These are phyloP conservation scores for Cystobasidium slooffiae DNA, from an alignment of 1,284 basidiomycete genomes.

Conservation along the genomic window DNA sequence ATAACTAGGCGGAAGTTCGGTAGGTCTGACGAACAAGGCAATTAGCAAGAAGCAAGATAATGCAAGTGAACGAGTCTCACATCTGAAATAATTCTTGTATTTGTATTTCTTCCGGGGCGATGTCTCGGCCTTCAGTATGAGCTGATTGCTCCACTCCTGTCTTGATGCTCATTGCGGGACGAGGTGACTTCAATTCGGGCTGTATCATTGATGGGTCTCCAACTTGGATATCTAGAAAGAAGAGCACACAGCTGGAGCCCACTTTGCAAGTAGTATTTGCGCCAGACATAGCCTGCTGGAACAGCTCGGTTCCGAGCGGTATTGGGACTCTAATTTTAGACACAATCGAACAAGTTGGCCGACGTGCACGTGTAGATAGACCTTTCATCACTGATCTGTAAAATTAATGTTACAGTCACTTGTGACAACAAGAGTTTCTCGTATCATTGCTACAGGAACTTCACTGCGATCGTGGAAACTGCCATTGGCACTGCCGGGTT, in stretches of 20 bases:
- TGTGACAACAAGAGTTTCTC: not conserved
- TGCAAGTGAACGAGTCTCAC: no score
- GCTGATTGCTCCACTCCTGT: not conserved
- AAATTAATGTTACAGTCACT: not conserved
- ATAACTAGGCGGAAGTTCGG: not conserved
- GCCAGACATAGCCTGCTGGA: not conserved
- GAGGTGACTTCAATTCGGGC: not conserved
- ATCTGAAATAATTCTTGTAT: no score
- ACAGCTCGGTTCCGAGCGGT: conserved; percentile 19
- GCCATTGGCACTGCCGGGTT: not conserved
- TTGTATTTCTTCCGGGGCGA: no score
- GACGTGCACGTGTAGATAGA: not conserved
- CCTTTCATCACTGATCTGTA: no score
- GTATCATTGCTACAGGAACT: not conserved
- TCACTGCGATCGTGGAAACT: not conserved
- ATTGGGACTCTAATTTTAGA: not conserved
- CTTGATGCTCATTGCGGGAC: not conserved
- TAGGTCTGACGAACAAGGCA: not conserved
- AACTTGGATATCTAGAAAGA: not conserved
- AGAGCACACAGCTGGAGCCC: not conserved
- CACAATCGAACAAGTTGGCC: not conserved
- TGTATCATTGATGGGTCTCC: not conserved
- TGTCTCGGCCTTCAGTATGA: no score
- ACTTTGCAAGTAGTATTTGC: not conserved
- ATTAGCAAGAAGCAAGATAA: no score